A percentile compares a stretch with the other conserved stretches of the same genome.
Conservation (phyloP, 1,139 yeast genomes). For the Debaryomyces nepalensis region DNA sequence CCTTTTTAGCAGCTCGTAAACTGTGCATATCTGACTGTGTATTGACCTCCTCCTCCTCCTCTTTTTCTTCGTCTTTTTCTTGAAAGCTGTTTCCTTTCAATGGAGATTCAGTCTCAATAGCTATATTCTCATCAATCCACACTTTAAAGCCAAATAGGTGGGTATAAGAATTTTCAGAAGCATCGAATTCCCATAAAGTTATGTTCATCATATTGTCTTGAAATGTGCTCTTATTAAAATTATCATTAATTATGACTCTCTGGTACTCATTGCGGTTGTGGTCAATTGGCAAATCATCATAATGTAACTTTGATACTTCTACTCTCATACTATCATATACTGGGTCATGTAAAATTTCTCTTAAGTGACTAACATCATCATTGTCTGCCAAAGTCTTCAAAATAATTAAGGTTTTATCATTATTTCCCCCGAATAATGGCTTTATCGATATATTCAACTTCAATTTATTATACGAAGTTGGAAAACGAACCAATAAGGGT, state of each 20-base stretch:
- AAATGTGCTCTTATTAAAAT: conserved; percentile 24
- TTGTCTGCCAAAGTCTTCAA: conserved; percentile 28
- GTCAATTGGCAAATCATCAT: conserved; percentile 33
- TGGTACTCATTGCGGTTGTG: conserved; percentile 24
- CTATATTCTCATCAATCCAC: conserved; percentile 32
- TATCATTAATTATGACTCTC: conserved; percentile 38
- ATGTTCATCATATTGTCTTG: conserved; percentile 30
- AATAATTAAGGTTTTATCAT: conserved; percentile 30
- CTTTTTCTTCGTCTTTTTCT: conserved; percentile 1
- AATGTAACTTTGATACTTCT: conserved; percentile 36
- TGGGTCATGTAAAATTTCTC: conserved; percentile 10
- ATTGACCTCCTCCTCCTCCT: conserved; percentile 9
- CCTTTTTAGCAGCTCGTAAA: neutral
- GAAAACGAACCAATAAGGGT: conserved; percentile 37
- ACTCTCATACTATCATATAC: conserved; percentile 15
- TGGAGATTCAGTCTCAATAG: conserved; percentile 3
- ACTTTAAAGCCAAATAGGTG: conserved; percentile 35
- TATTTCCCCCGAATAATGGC: conserved; percentile 14
- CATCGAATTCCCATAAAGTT: conserved; percentile 36
- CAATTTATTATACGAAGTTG: conserved; percentile 26
- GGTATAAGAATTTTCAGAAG: conserved; percentile 20
- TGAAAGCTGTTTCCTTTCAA: neutral
- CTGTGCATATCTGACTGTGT: conserved; percentile 7
- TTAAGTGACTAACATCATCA: conserved; percentile 18
- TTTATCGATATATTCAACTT: conserved; percentile 34